Evolutionary conservation across 2,329 filamentous ascomycete species (phyloP).

Genomic region (Cercospora nicotianae): DNA sequence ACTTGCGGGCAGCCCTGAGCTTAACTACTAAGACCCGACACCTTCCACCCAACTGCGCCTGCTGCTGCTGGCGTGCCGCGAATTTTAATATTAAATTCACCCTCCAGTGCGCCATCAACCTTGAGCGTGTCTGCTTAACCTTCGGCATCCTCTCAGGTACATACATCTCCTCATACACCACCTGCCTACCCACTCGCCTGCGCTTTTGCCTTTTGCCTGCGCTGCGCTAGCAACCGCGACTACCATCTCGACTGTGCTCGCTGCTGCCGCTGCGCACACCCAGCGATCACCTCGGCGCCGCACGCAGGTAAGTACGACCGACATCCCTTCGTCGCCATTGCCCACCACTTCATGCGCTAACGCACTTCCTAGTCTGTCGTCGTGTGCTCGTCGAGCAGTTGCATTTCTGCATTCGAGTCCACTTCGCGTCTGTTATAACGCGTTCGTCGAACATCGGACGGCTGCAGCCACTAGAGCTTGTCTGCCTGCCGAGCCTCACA

Average conservation of each 20-base stretch:
- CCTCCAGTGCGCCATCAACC: constrained; percentile 31
- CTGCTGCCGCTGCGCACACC: not conserved
- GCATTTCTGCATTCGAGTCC: not conserved
- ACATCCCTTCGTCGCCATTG: not conserved
- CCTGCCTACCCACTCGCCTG: constrained; percentile 3
- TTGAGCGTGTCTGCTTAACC: constrained; percentile 29
- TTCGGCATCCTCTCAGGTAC: constrained; percentile 28
- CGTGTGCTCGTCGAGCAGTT: not conserved
- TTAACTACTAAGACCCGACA: constrained; percentile 15
- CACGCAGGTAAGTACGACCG: not conserved
- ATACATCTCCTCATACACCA: constrained; percentile 24
- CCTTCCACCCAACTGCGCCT: constrained; percentile 12
- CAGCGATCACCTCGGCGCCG: constrained; percentile 7
- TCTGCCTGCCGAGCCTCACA: not conserved
- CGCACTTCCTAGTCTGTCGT: constrained; percentile 9
- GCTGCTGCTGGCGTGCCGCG: constrained; percentile 15
- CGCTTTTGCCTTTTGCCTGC: constrained; percentile 9
- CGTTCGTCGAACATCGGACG: not conserved
- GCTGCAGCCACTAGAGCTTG: not conserved
- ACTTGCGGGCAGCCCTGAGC: constrained; percentile 12
- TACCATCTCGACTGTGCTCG: constrained; percentile 1
- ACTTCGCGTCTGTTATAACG: not conserved
- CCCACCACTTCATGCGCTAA: constrained; percentile 5
- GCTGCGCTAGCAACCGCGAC: constrained; percentile 19
- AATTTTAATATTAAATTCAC: constrained; percentile 23